Evolutionary conservation across 306 rosid genomes (phyloP), one percentile per base, ranked within the genome.

Genomic region (Cucurbita ficifolia): DNA sequence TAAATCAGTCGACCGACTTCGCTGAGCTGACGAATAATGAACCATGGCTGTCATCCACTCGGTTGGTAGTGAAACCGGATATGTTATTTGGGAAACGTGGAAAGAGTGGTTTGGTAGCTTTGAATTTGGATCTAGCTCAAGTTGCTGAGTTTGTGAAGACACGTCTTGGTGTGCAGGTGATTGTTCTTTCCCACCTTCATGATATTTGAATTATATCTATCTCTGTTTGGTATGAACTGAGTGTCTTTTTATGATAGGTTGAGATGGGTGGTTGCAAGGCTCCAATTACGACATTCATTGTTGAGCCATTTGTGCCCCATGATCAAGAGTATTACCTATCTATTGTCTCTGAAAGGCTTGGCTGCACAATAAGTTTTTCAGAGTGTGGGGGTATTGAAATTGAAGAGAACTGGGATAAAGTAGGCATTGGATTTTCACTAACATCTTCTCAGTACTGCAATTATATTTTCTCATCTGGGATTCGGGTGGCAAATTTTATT

Each of bases 191-290:
- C 2, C 22, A 73, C 18, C 17, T 57, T 52, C 39, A 42, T 56
- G 52, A 73, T 56, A 54, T 70, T 49, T 40, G 39, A 48, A 6
- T 76, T 29, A 22, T 75, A 42, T 45, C 64, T 80, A 22, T 76
- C 51, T 60, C 58, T 59, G 74, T 77, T 75, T 55, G 56, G 43
- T 78, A 39, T 75, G 36, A 73, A 52, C 10, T 72, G n/a, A 74
- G 58, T 38, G 56, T 85, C 71, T 53, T 56, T 76, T 8, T 56
- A 61, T 43, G 51, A 45, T 77, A 90, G 96, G 90, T 88, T 80
- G 97, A 88, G 83, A 88, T 91, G 87, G 97, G 90, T 50, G 97
- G 96, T 49, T 91, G 96, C 85, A 91, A 88, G 86, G 92, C 97
- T 56, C 97, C 97, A 22, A 87, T 91, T 21, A 81, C 90, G 7